These are phyloP conservation scores for Chimonanthus praecox DNA, from an alignment of 164 flowering plant species.

Conservation along the genomic window DNA sequence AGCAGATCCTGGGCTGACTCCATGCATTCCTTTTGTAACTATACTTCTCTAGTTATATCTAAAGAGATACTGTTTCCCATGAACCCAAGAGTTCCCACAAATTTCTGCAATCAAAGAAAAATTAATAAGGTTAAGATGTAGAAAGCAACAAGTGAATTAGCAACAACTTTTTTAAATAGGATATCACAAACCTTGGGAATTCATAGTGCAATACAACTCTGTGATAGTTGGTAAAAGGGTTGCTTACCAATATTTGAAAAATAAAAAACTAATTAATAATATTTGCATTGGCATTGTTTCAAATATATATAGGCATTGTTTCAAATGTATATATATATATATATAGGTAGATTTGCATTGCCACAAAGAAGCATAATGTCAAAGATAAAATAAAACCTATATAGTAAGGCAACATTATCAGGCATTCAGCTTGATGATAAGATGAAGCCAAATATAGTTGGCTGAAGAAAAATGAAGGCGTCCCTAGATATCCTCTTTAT, in stretches of 20 bases:
- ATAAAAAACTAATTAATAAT: no score
- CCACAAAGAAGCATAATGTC: no score
- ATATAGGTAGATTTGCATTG: no score
- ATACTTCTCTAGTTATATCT: conserved; percentile 15
- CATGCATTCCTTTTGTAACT: conserved; percentile 62
- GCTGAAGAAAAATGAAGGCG: no score
- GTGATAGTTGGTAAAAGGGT: background rate
- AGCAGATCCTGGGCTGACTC: conserved; percentile 54
- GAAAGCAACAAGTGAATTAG: background rate
- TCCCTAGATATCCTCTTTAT: no score
- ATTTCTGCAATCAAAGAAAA: conserved; percentile 9
- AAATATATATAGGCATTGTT: no score
- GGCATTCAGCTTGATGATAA: no score
- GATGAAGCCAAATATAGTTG: no score
- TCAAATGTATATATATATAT: no score
- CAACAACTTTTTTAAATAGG: background rate
- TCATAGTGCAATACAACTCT: background rate
- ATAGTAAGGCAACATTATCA: no score
- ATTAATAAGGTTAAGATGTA: no score
- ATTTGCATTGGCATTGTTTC: background rate
- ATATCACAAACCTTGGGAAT: background rate
- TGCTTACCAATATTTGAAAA: background rate
- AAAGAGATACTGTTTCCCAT: conserved; percentile 27
- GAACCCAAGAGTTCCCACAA: conserved; percentile 13
- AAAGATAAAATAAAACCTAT: no score